phyloP scores from a whole-genome alignment of 768 basidiomycete species.

The Coprinopsis marcescibilis region DNA sequence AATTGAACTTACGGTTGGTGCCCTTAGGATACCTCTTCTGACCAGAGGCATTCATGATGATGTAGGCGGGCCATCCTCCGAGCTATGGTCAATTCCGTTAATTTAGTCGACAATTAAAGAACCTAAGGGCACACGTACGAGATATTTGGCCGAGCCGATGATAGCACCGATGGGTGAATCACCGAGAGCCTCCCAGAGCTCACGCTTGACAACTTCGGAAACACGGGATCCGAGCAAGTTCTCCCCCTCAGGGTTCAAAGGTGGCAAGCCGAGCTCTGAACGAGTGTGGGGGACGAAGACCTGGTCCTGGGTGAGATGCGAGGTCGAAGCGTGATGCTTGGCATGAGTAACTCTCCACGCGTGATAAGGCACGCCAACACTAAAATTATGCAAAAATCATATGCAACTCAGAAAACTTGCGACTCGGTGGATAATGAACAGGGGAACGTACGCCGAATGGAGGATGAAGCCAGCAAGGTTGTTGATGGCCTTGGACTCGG shows the following conservation, averaged over 20 bases:
- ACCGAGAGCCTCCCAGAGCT: constrained; percentile 80
- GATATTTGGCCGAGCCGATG: constrained; percentile 46
- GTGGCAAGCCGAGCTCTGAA: constrained; percentile 56
- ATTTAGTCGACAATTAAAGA: neutral
- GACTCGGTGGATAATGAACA: constrained; percentile 14
- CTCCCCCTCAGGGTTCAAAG: constrained; percentile 64
- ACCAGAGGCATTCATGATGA: constrained; percentile 79
- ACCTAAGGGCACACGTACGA: constrained; percentile 41
- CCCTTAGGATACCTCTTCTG: constrained; percentile 73
- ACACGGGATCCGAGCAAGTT: constrained; percentile 61
- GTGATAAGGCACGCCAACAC: constrained; percentile 93
- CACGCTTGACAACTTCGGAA: constrained; percentile 58
- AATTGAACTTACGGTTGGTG: constrained; percentile 63
- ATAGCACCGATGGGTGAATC: constrained; percentile 82
- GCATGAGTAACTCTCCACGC: constrained; percentile 94
- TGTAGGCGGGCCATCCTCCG: constrained; percentile 82
- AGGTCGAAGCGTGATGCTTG: constrained; percentile 93
- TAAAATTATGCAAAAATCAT: constrained; percentile 23
- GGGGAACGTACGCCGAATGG: constrained; percentile 68
- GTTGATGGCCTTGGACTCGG: constrained; percentile 86
- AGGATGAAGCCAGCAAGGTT: constrained; percentile 89
- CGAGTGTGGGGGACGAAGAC: constrained; percentile 94
- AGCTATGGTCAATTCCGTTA: constrained; percentile 36
- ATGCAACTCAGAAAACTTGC: too few species aligned
- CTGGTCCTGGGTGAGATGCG: constrained; percentile 91